phyloP scores from a whole-genome alignment of 257 asterid genomes.

The Capsicum rhomboideum region DNA sequence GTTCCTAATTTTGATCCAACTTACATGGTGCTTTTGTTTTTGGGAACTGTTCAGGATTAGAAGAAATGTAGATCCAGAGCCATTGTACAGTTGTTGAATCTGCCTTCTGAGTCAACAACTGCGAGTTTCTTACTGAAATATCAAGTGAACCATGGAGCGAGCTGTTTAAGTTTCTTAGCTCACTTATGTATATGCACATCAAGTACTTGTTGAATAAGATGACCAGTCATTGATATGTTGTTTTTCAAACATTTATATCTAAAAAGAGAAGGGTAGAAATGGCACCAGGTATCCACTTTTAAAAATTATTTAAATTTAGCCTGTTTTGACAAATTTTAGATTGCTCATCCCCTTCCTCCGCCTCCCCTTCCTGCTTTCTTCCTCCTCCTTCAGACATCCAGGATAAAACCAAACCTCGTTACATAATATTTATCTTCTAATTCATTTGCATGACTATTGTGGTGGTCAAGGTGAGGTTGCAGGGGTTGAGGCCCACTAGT shows the following conservation, averaged over 20 bases:
- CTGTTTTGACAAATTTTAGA: background rate
- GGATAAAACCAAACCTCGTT: too few species aligned
- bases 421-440: too few species aligned
- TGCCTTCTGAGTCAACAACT: background rate
- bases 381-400: background rate
- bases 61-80: conserved; percentile 54
- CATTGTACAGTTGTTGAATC: conserved; percentile 33
- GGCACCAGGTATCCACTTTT: background rate
- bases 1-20: background rate
- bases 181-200: background rate
- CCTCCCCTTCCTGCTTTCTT: background rate
- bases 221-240: background rate
- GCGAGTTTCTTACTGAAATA: background rate
- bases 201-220: background rate
- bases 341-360: background rate
- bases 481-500: too few species aligned
- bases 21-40: background rate
- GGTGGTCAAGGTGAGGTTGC: too few species aligned
- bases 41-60: conserved; percentile 36
- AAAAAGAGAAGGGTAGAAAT: background rate
- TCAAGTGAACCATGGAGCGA: background rate
- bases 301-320: too few species aligned
- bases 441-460: too few species aligned
- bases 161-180: background rate
- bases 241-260: background rate